These are phyloP conservation scores for Leucoagaricus sp. DNA, from an alignment of 1,284 basidiomycete species.

Conservation along the genomic window DNA sequence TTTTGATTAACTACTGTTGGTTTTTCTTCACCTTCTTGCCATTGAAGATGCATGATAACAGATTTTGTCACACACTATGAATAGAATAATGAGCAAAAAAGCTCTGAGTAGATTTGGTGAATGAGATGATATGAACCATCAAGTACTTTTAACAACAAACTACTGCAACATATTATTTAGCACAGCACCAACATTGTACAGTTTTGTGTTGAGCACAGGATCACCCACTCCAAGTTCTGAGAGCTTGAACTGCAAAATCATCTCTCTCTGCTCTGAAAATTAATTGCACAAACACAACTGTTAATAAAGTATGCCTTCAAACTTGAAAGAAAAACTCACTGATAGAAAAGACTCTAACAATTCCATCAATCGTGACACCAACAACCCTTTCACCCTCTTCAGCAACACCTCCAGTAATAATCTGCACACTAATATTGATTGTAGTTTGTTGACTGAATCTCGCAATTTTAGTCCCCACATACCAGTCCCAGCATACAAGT, in stretches of 20 bases:
- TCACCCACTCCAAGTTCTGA: too few species aligned
- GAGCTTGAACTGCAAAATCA: conserved; percentile 91
- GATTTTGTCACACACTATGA: conserved; percentile 91
- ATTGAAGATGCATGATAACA: conserved; percentile 84
- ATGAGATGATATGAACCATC: too few species aligned
- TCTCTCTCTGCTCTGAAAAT: conserved; percentile 66
- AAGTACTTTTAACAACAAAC: too few species aligned
- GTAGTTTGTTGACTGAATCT: conserved; percentile 93
- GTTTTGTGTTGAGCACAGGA: too few species aligned
- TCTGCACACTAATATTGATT: conserved; percentile 86
- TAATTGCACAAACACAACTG: not conserved
- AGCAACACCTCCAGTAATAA: conserved; percentile 52
- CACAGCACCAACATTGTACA: too few species aligned
- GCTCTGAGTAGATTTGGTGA: not conserved
- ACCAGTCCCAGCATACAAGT: too few species aligned
- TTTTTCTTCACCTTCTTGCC: conserved; percentile 68
- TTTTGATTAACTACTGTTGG: conserved; percentile 22
- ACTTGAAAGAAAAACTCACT: conserved; percentile 43
- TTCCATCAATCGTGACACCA: conserved; percentile 86
- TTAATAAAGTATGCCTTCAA: too few species aligned
- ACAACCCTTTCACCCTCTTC: conserved; percentile 83
- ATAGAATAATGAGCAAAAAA: too few species aligned
- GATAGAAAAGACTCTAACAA: conserved; percentile 91
- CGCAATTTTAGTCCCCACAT: conserved; percentile 82
- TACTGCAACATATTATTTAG: too few species aligned